Evolutionary conservation across 495 filamentous ascomycete species (phyloP).

Genomic region (Hyphodiscus hymeniophilus): DNA sequence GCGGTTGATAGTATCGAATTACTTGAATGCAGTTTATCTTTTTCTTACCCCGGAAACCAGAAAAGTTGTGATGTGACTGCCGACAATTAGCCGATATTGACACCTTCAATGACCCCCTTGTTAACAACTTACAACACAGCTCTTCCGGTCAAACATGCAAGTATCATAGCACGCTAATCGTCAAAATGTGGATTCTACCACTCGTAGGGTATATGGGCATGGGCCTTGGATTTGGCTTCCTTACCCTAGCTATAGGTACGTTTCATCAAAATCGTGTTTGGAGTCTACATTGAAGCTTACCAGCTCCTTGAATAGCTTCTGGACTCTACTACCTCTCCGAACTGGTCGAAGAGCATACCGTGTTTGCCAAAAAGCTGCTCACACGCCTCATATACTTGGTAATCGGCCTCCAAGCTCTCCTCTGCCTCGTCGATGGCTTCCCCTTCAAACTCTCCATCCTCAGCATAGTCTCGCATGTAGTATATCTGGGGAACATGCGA

Average conservation of each 20-base stretch:
- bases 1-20: too few relatives aligned
- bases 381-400: conserved; percentile 78
- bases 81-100: background rate
- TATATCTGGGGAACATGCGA: conserved; percentile 86
- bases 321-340: conserved; percentile 98
- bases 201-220: conserved; percentile 84
- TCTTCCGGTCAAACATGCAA: conserved; percentile 12
- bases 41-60: background rate
- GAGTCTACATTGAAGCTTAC: background rate
- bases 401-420: conserved; percentile 64
- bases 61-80: background rate
- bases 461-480: conserved; percentile 70
- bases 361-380: conserved; percentile 73
- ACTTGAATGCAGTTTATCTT: too few relatives aligned
- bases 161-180: conserved; percentile 7
- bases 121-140: background rate
- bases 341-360: conserved; percentile 95
- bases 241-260: conserved; percentile 87
- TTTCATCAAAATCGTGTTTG: conserved; percentile 5
- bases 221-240: conserved; percentile 81
- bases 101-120: background rate
- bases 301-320: conserved; percentile 52
- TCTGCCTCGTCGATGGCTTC: conserved; percentile 76
- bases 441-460: conserved; percentile 65
- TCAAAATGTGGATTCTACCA: conserved; percentile 84